Base-by-base conservation (phyloP, 352 stramenopile genomes). In the Saprolegnia diclina region DNA sequence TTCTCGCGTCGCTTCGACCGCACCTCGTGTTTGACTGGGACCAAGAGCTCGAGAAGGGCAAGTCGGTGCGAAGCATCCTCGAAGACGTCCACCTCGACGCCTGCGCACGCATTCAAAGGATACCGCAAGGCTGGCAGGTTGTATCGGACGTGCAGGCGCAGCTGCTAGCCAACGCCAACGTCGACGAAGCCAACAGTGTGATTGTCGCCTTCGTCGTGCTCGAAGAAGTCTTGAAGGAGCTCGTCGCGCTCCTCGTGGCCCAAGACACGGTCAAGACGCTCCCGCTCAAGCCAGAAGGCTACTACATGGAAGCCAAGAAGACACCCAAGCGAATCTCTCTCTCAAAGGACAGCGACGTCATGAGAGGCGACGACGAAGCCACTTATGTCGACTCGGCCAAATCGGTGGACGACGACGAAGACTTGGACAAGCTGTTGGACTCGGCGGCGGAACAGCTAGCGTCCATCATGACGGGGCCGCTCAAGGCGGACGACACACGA, bases 191-290 rank as follows among this genome's bases (percentile, higher is more conserved):
- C 4, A 81, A 92, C 59, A 83, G 78, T 32, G 53, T 92, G 38
- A 54, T 94, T 14, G 88, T 82, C 29, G 83, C 81, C 0, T 92
- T 83, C n/a, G 77, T 93, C 26, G 78, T 95, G 38, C 71, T 95
- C 19, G 87, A 95, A 56, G 87, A 95, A 65, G 81, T 95, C 37
- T 67, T 95, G 3, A 93, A 93, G 70, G 87, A 95, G 70, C 76
- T 95, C 1, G 92, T 86, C 56, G 91, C 85, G 11, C 76, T 90
- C 64, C 72, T 93, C 2, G 92, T 93, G 57, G 83, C 85, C 0
- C 83, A 82, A 26, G 85, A 92, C 40, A 82, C 82, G 22, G 80
- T 91, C 26, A 80, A 81, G 44, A 87, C 74, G 21, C 71, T 95
- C 40, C 87, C 87, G 7, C 73, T 93, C 35, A 90, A 91, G 65